phyloP scores from a whole-genome alignment of 1,139 yeast species.

The Candida freyschussii region DNA sequence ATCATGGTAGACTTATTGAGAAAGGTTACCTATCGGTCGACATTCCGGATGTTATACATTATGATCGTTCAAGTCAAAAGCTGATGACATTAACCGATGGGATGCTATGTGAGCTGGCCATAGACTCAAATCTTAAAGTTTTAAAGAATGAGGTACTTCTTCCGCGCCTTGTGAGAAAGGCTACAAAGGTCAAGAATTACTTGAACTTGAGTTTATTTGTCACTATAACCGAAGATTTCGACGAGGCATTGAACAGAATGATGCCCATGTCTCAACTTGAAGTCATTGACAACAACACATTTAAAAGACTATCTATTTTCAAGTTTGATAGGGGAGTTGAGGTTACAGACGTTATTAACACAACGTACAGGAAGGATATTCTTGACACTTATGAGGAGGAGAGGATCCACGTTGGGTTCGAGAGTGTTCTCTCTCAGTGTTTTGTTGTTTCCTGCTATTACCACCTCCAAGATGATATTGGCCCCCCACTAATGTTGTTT shows the following conservation, averaged over 20 bases:
- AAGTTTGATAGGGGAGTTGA: constrained; percentile 21
- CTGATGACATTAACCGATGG: constrained; percentile 2
- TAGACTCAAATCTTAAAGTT: constrained; percentile 1
- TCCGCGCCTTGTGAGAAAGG: constrained; percentile 15
- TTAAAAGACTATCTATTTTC: constrained; percentile 13
- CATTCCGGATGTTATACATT: constrained; percentile 8
- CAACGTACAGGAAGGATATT: constrained; percentile 16
- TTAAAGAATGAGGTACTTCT: constrained; percentile 11
- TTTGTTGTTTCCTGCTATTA: constrained; percentile 23
- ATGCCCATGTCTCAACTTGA: constrained; percentile 18
- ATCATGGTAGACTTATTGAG: constrained; percentile 4
- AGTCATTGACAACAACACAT: constrained; percentile 23
- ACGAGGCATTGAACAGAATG: constrained; percentile 5
- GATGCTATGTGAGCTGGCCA: constrained; percentile 1
- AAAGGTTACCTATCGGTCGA: constrained; percentile 19
- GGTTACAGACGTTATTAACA: constrained; percentile 22
- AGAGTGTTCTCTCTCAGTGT: constrained; percentile 24
- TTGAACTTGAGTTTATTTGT: constrained; percentile 20
- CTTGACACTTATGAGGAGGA: constrained; percentile 23
- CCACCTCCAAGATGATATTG: constrained; percentile 17
- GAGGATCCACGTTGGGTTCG: constrained; percentile 19
- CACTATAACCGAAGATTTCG: constrained; percentile 12
- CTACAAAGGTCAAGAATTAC: constrained; percentile 20
- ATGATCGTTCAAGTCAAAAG: constrained; percentile 1
- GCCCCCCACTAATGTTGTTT: constrained; percentile 21